phyloP scores from a whole-genome alignment of 78 protist genomes.

The Polysphondylium violaceum region DNA sequence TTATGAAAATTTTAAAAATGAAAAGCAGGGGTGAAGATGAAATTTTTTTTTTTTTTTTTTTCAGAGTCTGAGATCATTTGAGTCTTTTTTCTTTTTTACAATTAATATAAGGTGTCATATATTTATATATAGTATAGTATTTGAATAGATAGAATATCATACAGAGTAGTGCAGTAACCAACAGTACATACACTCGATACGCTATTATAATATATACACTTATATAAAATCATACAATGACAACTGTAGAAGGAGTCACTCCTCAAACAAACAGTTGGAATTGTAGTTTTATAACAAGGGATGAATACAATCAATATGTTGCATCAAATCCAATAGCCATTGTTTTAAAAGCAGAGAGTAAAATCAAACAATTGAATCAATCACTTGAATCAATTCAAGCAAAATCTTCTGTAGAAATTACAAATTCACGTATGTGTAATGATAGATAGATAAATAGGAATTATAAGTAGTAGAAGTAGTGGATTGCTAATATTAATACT shows the following conservation, averaged over 20 bases:
- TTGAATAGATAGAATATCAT: no score
- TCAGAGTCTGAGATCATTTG: no score
- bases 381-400: constrained; percentile 51
- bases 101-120: no score
- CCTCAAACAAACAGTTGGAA: constrained; percentile 24
- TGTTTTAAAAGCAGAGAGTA: constrained; percentile 36
- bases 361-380: constrained; percentile 61
- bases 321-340: constrained; percentile 34
- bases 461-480: background rate
- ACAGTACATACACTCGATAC: no score
- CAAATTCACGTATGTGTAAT: constrained; percentile 61
- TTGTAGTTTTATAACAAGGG: constrained; percentile 68
- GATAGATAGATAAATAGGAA: constrained; percentile 7
- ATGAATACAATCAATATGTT: constrained; percentile 39
- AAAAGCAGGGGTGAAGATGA: no score
- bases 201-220: no score
- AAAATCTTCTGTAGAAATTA: constrained; percentile 30
- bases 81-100: no score
- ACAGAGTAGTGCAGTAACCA: no score
- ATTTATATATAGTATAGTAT: no score
- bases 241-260: background rate
- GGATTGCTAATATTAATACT: background rate
- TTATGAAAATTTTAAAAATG: no score
- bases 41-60: no score
- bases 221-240: constrained; percentile 9